Base-by-base conservation (phyloP, 1,284 basidiomycete species). In the Fomitiporia mediterranea region DNA sequence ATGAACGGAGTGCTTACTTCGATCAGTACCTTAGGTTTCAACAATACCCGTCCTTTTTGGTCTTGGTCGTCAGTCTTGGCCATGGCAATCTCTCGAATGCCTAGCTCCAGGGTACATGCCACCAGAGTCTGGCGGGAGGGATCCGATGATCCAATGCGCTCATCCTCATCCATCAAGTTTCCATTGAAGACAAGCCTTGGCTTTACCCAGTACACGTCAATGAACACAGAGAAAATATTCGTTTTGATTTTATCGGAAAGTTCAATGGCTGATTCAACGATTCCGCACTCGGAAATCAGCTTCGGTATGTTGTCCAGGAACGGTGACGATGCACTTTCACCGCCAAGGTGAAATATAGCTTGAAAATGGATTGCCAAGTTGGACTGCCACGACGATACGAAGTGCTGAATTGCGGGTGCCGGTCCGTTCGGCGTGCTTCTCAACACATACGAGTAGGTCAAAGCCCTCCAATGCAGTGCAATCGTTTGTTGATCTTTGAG, bases 381-480 rank as follows among this genome's bases (percentile, higher is more conserved):
- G 27, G 6, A 7, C 25, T 46, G 44, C 21, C 25, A 30, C 27
- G 21, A 6, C 3, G 4, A 15, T 7, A 13, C 30, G 5, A 5
- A 46, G 25, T 7, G 19, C 13, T 27, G 15, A 13, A 39, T 3
- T 39, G 37, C 3, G 8, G 42, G 13, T 4, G 2, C 15, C 21
- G 42, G 9, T n/a, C n/a, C n/a, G n/a, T n/a, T n/a, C n/a, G n/a
- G n/a, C n/a, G n/a, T n/a, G n/a, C n/a, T n/a, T n/a, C n/a, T n/a
- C n/a, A n/a, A n/a, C n/a, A n/a, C n/a, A 15, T 46, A 27, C 38
- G 3, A 17, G 32, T 43, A 53, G 13, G 30, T 32, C 2, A 43
- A 21, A 9, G 51, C 39, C 35, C 40, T 42, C 38, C 51, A 53
- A 17, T 28, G 51, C 8, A 53, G 28, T 34, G 51, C 51, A 13